Conservation (phyloP, 345 rosid species). For the Heritiera fomes region DNA sequence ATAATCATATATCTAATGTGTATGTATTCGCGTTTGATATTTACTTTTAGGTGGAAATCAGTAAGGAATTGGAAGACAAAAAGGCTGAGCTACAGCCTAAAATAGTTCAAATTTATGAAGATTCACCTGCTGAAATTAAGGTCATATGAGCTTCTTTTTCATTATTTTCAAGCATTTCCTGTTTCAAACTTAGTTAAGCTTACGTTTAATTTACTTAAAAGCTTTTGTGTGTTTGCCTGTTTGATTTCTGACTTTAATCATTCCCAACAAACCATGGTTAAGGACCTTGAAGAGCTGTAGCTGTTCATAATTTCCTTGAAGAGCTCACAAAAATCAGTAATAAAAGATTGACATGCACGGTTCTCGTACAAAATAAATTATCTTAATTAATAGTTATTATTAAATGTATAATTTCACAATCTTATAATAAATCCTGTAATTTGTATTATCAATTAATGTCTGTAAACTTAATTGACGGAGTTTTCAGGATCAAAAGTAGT, state of each 20-base stretch:
- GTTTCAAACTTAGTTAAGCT: not conserved
- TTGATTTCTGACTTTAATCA: not conserved
- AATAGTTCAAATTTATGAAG: conserved; percentile 72
- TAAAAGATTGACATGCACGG: not conserved
- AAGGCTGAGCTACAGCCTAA: conserved; percentile 74
- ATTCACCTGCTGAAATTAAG: conserved; percentile 72
- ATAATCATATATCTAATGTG: too few relatives aligned
- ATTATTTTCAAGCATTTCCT: not conserved
- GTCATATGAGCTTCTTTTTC: conserved; percentile 26
- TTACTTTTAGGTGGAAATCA: conserved; percentile 54
- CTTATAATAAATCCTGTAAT: not conserved
- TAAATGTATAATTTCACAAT: not conserved
- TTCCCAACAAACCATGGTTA: conserved; percentile 47
- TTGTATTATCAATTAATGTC: not conserved
- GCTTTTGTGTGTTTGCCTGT: not conserved
- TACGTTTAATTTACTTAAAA: not conserved
- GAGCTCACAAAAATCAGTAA: conserved; percentile 78
- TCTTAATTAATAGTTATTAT: not conserved
- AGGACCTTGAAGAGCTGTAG: conserved; percentile 58
- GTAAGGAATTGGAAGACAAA: conserved; percentile 79
- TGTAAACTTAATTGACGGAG: conserved; percentile 29
- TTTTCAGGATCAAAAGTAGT: too few relatives aligned
- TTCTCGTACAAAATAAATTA: not conserved
- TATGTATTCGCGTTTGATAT: not conserved
- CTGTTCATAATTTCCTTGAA: conserved; percentile 61